Evolutionary conservation across 2,329 filamentous ascomycete genomes (phyloP).

Genomic region (Penicillium sp.): DNA sequence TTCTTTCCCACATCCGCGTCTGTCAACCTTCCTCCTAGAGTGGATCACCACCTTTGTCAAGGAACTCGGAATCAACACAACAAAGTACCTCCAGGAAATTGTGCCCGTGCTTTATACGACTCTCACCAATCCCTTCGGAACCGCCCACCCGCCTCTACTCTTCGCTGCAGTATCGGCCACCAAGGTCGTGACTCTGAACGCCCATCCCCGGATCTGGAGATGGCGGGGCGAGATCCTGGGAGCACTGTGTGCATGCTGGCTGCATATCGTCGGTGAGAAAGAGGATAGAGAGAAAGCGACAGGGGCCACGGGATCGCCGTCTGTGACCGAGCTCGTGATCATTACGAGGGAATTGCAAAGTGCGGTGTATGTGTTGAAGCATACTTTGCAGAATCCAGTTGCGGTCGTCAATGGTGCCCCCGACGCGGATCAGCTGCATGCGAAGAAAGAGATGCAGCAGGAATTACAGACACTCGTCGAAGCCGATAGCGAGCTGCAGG

Average conservation of each 20-base stretch:
- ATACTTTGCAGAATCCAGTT: constrained; percentile 33
- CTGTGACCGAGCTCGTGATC: constrained; percentile 12
- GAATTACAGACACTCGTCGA: constrained; percentile 41
- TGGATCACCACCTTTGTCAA: constrained; percentile 31
- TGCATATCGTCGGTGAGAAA: constrained; percentile 52
- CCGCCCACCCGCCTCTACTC: constrained; percentile 57
- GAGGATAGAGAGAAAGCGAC: constrained; percentile 22
- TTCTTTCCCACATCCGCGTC: constrained; percentile 47
- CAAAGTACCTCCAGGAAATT: constrained; percentile 58
- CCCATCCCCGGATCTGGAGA: constrained; percentile 68
- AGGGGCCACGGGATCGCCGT: constrained; percentile 4
- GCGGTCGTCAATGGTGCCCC: constrained; percentile 14
- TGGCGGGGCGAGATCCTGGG: constrained; percentile 67
- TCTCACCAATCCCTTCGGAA: constrained; percentile 69
- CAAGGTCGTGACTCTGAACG: constrained; percentile 60
- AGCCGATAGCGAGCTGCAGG: constrained; percentile 36
- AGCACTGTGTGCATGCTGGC: constrained; percentile 64
- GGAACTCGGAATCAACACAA: constrained; percentile 41
- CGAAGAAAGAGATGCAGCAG: constrained; percentile 33
- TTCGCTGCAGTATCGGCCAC: constrained; percentile 57
- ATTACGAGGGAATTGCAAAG: constrained; percentile 34
- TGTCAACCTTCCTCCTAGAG: constrained; percentile 50
- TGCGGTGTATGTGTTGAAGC: constrained; percentile 32
- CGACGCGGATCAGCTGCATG: constrained; percentile 24
- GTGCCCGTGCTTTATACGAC: constrained; percentile 67